Evolutionary conservation across 208 protist species (phyloP).

Genomic region (Naegleria lovaniensis): DNA sequence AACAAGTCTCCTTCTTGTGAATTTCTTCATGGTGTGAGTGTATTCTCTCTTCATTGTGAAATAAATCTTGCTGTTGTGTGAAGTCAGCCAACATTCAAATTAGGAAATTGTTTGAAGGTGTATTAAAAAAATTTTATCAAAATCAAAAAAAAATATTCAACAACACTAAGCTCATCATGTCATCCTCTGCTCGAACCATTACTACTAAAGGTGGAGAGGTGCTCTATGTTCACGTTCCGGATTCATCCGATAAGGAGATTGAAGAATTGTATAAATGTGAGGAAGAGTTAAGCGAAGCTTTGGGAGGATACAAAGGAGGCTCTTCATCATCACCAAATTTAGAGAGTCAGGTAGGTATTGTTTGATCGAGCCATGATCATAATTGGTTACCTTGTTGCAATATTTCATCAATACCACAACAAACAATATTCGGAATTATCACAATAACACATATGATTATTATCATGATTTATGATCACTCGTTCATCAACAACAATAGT

Average conservation of each 20-base stretch:
- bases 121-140: no score
- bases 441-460: no score
- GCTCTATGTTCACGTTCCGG: neutral
- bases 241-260: neutral
- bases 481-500: neutral
- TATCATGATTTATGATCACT: neutral
- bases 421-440: neutral
- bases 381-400: neutral
- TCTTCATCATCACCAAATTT: neutral
- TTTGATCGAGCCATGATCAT: neutral
- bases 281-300: neutral
- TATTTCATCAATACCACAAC: neutral
- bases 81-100: no score
- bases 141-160: no score
- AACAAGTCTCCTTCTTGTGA: no score
- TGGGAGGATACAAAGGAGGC: neutral
- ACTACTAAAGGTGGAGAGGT: neutral
- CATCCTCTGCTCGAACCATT: neutral
- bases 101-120: no score
- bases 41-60: no score
- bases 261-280: neutral
- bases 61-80: no score
- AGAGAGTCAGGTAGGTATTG: neutral
- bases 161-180: no score
- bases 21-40: no score